These are phyloP conservation scores for Daldinia loculata DNA, from an alignment of 495 filamentous ascomycete species.

Conservation along the genomic window DNA sequence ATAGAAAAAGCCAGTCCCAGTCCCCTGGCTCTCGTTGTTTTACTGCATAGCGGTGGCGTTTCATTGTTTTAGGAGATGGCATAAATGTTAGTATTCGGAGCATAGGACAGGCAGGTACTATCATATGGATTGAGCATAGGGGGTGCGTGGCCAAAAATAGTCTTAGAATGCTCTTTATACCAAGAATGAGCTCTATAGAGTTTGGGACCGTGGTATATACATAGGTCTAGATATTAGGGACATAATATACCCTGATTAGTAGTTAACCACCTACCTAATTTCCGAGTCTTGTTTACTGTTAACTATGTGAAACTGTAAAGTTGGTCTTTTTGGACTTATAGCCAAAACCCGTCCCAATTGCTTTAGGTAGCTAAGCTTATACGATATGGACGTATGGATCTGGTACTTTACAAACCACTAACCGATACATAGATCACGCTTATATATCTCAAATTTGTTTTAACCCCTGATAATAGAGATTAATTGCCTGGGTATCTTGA, in stretches of 20 bases:
- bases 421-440: background rate
- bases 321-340: background rate
- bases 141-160: background rate
- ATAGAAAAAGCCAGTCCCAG: background rate
- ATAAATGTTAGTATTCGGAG: background rate
- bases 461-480: background rate
- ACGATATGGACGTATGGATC: no score
- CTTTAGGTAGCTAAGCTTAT: no score
- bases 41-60: conserved; percentile 48
- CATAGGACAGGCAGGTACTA: background rate
- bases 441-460: background rate
- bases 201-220: background rate
- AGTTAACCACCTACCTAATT: background rate
- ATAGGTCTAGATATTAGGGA: background rate
- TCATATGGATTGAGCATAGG: background rate
- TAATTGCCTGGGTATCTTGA: conserved; percentile 2
- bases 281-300: background rate
- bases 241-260: background rate
- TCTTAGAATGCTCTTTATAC: background rate
- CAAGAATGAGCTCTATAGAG: background rate
- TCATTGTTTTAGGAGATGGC: background rate
- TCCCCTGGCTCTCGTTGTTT: conserved; percentile 17
- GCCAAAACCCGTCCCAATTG: no score
- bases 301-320: background rate
- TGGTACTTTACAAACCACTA: no score